phyloP scores from a whole-genome alignment of 2,329 filamentous ascomycete genomes.

The Claviceps fusiformis region DNA sequence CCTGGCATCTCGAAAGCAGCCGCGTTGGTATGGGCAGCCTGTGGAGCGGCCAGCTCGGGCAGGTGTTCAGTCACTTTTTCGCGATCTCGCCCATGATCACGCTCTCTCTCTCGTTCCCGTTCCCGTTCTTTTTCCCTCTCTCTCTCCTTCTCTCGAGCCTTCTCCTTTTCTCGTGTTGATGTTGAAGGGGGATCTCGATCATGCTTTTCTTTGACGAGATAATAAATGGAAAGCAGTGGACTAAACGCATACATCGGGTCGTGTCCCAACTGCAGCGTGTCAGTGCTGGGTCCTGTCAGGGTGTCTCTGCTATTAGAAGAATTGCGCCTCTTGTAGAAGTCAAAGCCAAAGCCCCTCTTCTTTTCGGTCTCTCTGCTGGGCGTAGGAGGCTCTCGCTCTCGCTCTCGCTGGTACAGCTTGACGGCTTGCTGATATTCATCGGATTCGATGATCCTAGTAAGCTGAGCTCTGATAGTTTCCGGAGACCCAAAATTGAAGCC shows the following conservation, averaged over 20 bases:
- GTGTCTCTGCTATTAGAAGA: slow-evolving; percentile 84
- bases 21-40: slow-evolving; percentile 79
- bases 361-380: slow-evolving; percentile 59
- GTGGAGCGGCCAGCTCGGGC: slow-evolving; percentile 66
- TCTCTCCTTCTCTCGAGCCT: slow-evolving; percentile 2
- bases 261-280: slow-evolving; percentile 66
- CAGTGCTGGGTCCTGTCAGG: slow-evolving; percentile 67
- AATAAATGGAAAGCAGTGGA: slow-evolving; percentile 86
- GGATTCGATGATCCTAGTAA: slow-evolving; percentile 78
- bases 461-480: slow-evolving; percentile 67
- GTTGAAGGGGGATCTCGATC: slow-evolving; percentile 52
- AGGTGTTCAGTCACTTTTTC: slow-evolving; percentile 34
- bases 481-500: slow-evolving; percentile 92
- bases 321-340: slow-evolving; percentile 92
- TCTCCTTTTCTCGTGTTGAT: slow-evolving; percentile 1
- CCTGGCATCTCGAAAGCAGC: slow-evolving; percentile 77
- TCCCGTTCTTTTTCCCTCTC: slow-evolving; percentile 14
- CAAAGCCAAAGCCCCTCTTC: slow-evolving; percentile 74
- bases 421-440: slow-evolving; percentile 86
- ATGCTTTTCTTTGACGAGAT: slow-evolving; percentile 88
- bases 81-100: slow-evolving; percentile 10
- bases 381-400: slow-evolving; percentile 48
- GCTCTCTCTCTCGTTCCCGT: slow-evolving; percentile 12
- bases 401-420: slow-evolving; percentile 54
- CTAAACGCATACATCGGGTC: slow-evolving; percentile 91